phyloP scores from a whole-genome alignment of 1,284 basidiomycete species.

The Macrocystidia cucumis region DNA sequence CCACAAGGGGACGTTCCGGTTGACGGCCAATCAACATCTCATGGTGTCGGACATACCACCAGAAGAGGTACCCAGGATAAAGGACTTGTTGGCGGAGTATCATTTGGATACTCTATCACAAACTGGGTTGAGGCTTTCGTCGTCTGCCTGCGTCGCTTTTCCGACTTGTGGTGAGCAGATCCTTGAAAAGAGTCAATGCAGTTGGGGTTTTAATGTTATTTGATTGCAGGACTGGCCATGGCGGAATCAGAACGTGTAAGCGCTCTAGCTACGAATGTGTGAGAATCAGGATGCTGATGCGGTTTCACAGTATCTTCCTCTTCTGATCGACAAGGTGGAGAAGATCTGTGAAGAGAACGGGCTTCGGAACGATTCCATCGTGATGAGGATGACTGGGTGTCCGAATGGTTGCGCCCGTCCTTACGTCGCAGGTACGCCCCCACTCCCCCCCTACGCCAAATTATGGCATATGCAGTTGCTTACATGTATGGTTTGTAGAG shows the following conservation, averaged over 20 bases:
- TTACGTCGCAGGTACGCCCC: slow-evolving; percentile 73
- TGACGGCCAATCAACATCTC: slow-evolving; percentile 95
- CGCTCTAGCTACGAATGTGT: slow-evolving; percentile 7
- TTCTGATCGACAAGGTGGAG: slow-evolving; percentile 94
- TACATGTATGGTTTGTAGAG: no score
- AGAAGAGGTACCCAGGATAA: slow-evolving; percentile 72
- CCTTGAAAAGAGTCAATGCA: no score
- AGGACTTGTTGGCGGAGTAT: slow-evolving; percentile 77
- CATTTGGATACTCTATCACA: slow-evolving; percentile 87
- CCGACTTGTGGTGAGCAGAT: slow-evolving; percentile 76
- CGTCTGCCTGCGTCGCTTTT: slow-evolving; percentile 95
- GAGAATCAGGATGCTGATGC: no score
- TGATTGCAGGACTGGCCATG: slow-evolving; percentile 75
- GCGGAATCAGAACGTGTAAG: slow-evolving; percentile 85
- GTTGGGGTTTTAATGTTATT: not conserved
- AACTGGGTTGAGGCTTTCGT: slow-evolving; percentile 77
- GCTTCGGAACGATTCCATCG: slow-evolving; percentile 87
- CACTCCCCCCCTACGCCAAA: no score
- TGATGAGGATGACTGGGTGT: slow-evolving; percentile 98
- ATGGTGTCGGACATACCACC: slow-evolving; percentile 81
- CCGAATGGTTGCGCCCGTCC: slow-evolving; percentile 93
- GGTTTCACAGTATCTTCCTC: slow-evolving; percentile 72
- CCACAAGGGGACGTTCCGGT: slow-evolving; percentile 90
- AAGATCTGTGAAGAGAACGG: slow-evolving; percentile 91
- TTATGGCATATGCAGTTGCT: no score